Evolutionary conservation across 1,284 basidiomycete species (phyloP), one percentile per base, ranked within the genome.

Genomic region (Schizophyllum commune): DNA sequence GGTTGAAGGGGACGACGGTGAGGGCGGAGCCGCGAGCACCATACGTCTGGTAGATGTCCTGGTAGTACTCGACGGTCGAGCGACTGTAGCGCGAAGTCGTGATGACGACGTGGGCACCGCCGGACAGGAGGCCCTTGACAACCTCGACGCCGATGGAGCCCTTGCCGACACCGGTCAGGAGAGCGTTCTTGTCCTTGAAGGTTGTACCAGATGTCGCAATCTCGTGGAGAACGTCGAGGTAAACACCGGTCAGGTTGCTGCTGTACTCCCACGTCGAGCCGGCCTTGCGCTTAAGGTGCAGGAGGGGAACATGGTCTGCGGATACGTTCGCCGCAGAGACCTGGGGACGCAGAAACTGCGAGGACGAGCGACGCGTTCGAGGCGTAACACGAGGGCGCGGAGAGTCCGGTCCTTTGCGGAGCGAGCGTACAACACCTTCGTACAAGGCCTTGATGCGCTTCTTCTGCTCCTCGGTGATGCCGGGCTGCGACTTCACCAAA

Each of bases 1-100:
- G 96, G 72, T 99, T 99, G 86, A 98, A 98, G 39, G 96, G 96
- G 32, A 99, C 96, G 56, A 99, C 96, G 17, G 95, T 96, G 58
- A 99, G 83, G 52, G 94, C 92, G 51, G 96, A 96, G 32, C 95
- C 96, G 66, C 94, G 91, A 69, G 93, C 94, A 53, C 96, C 96
- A 69, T 90, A 90, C 67, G 92, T 89, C 75, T 99, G 96, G 85
- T 93, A 99, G 76, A 99, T 96, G 61, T 88, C 89, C 75, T 99
- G 96, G 77, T 99, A 99, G 77, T 96, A 99, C 76, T 98, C 96
- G 65, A 99, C 95, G 7, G 92, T 94, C 57, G 89, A 86, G 65
- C 96, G 92, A 72, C 83, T 94, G 78, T 96, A 97, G 68, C 95
- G 89, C 32, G 94, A 98, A 32, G 97, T 99, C 27, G 96, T 99